phyloP scores from a whole-genome alignment of 2,329 filamentous ascomycete genomes.

The Fusarium dimerum region DNA sequence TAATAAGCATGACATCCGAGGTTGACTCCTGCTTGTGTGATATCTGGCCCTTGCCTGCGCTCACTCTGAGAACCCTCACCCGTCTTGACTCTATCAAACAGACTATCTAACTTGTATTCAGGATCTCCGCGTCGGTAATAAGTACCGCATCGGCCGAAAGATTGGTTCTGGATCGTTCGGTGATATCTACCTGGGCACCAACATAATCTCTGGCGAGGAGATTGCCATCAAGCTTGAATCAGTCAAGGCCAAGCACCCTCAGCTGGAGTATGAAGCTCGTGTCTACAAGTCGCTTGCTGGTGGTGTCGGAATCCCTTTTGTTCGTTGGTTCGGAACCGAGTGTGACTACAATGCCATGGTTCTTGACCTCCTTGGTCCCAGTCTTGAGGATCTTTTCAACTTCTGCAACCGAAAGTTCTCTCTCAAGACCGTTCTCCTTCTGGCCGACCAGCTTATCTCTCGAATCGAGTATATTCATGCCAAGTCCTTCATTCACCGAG shows the following conservation, averaged over 20 bases:
- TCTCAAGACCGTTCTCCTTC: slow-evolving; percentile 92
- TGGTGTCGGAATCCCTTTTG: slow-evolving; percentile 96
- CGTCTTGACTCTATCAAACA: background rate
- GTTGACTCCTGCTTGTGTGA: background rate
- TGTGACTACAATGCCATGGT: slow-evolving; percentile 99
- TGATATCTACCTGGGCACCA: slow-evolving; percentile 98
- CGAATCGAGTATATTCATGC: slow-evolving; percentile 99
- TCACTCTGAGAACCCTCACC: background rate
- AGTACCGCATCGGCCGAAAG: slow-evolving; percentile 99
- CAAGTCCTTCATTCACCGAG: slow-evolving; percentile 99
- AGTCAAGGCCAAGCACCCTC: slow-evolving; percentile 98
- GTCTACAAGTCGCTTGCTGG: slow-evolving; percentile 90
- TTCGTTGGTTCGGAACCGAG: slow-evolving; percentile 99
- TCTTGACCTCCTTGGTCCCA: slow-evolving; percentile 91
- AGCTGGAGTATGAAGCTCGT: slow-evolving; percentile 97
- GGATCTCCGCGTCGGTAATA: slow-evolving; percentile 99
- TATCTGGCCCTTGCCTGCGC: background rate
- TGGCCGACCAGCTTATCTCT: slow-evolving; percentile 97
- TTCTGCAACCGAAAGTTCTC: slow-evolving; percentile 99
- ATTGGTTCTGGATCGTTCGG: slow-evolving; percentile 97
- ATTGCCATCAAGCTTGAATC: slow-evolving; percentile 99
- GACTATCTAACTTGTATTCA: slow-evolving; percentile 40
- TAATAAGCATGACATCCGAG: background rate
- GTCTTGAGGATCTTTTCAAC: slow-evolving; percentile 98
- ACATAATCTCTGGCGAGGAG: slow-evolving; percentile 99